Conservation (phyloP, 805 yeast genomes). For the Maudiozyma saulgeensis region DNA sequence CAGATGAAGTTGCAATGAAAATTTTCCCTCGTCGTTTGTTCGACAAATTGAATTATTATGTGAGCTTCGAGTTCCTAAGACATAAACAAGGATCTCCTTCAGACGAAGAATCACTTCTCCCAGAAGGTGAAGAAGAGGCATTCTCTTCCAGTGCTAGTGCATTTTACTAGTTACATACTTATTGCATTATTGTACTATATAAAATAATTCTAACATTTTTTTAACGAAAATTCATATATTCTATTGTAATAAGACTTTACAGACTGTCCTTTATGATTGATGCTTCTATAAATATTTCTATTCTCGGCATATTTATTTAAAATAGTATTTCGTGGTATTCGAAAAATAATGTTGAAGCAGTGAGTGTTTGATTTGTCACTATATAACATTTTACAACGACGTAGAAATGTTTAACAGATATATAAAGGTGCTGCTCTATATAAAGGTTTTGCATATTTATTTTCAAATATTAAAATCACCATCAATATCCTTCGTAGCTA, state of each 20-base stretch:
- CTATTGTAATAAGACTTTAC: neutral
- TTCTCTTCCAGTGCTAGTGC: slow-evolving; percentile 22
- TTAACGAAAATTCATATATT: neutral
- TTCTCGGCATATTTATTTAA: neutral
- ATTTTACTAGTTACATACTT: slow-evolving; percentile 10
- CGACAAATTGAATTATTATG: slow-evolving; percentile 9
- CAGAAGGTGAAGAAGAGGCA: slow-evolving; percentile 2
- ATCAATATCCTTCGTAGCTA: slow-evolving; percentile 22
- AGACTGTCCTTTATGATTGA: neutral
- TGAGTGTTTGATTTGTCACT: too few species aligned
- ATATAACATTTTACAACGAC: too few species aligned
- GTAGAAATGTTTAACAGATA: too few species aligned
- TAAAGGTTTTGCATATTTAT: too few species aligned
- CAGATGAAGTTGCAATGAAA: slow-evolving; percentile 63
- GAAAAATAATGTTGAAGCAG: too few species aligned
- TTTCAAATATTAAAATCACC: slow-evolving; percentile 9
- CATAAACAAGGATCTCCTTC: slow-evolving; percentile 10
- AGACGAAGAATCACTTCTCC: slow-evolving; percentile 24
- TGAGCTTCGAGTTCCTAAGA: slow-evolving; percentile 22
- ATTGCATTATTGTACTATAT: neutral
- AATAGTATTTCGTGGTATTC: too few species aligned
- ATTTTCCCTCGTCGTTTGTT: slow-evolving; percentile 49
- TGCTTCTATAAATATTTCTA: neutral
- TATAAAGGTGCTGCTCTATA: too few species aligned
- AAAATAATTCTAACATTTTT: neutral